A percentile compares a stretch with the other conserved stretches of the same genome.
These are phyloP conservation scores for Paracamarosporium sp. DNA, from an alignment of 2,329 filamentous ascomycete species.

Conservation along the genomic window DNA sequence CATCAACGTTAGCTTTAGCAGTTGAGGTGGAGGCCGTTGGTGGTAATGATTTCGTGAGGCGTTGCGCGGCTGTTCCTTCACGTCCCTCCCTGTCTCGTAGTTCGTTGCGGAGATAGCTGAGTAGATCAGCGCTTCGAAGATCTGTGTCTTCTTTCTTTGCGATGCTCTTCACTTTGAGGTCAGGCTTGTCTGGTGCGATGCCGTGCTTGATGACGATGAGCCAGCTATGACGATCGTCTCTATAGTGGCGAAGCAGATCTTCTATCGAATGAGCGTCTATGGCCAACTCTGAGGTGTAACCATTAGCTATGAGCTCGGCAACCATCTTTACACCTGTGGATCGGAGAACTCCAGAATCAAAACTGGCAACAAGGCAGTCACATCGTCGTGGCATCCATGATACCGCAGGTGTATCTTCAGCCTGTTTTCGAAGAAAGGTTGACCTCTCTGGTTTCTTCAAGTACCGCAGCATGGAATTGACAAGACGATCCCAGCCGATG, in stretches of 20 bases:
- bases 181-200: slow-evolving; percentile 59
- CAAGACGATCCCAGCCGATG: slow-evolving; percentile 83
- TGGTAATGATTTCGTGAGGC: slow-evolving; percentile 23
- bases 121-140: slow-evolving; percentile 73
- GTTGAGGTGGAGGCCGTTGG: slow-evolving; percentile 25
- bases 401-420: slow-evolving; percentile 58
- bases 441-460: slow-evolving; percentile 55
- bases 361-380: slow-evolving; percentile 88
- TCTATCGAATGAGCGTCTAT: slow-evolving; percentile 79
- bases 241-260: slow-evolving; percentile 77
- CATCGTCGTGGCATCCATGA: slow-evolving; percentile 63
- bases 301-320: slow-evolving; percentile 79
- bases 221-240: slow-evolving; percentile 82
- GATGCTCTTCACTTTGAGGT: slow-evolving; percentile 79
- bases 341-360: slow-evolving; percentile 77
- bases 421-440: slow-evolving; percentile 71
- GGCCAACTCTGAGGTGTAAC: slow-evolving; percentile 88
- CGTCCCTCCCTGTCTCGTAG: slow-evolving; percentile 78
- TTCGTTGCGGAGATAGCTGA: slow-evolving; percentile 82
- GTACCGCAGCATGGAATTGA: slow-evolving; percentile 65
- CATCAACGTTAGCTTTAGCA: slow-evolving; percentile 73
- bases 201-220: slow-evolving; percentile 86
- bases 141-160: slow-evolving; percentile 79
- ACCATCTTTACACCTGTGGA: slow-evolving; percentile 79
- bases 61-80: slow-evolving; percentile 55